Evolutionary conservation across 495 filamentous ascomycete genomes (phyloP), one percentile per base, ranked within the genome.

Genomic region (Bathelium albidoporum): DNA sequence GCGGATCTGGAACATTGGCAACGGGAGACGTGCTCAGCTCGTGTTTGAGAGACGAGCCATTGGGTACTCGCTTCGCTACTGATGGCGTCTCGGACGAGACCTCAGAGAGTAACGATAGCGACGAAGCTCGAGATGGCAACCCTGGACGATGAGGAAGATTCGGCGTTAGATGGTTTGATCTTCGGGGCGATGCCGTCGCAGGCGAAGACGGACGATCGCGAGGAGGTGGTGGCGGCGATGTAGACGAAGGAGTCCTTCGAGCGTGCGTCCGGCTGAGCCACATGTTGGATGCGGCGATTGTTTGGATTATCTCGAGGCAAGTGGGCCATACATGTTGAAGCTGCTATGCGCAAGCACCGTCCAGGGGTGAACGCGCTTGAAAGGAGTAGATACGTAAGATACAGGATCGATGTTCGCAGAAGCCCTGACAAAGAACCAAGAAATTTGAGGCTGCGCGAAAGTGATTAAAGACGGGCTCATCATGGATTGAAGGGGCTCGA

Each of bases 201-300:
- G 88, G 91, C 66, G 88, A 91, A 68, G 83, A 84, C 32, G 85
- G 78, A 68, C 89, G 83, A 72, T 81, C 85, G 60, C 78, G 80
- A 16, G 81, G 75, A 52, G 82, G 76, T 61, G 83, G 82, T 60
- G 82, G 76, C 61, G 83, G 82, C 59, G 85, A 85, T 43, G 81
- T 79, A 58, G 84, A 80, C 59, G 84, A 81, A 64, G 81, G 82
- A 59, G 87, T 84, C n/a, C n/a, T n/a, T 73, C 89, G 86, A 70
- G 83, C 86, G 60, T 88, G 86, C 65, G 93, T 85, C 70, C 90
- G 86, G 80, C 95, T 90, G 67, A 92, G 85, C 89, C 89, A 94
- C 91, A 95, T 95, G 18, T 32, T 60, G 20, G n/a, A 34, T 31
- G 49, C 32, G 29, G 49, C 24, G 20, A 29, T n/a, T 10, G 49